Conservation (phyloP, 495 filamentous ascomycete species). For the Trichoderma reesei region DNA sequence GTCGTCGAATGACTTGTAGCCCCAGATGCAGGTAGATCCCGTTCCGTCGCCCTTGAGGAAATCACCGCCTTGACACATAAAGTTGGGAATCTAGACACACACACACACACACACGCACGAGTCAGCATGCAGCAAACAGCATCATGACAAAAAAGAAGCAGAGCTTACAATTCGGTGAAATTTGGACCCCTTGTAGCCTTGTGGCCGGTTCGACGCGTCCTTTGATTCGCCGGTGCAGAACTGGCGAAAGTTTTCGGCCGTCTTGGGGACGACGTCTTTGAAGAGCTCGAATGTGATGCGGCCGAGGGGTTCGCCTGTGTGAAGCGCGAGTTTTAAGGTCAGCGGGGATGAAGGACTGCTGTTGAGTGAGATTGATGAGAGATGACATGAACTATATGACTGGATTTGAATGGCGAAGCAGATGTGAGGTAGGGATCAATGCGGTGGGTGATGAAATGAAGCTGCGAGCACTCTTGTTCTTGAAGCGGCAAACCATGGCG, state of each 20-base stretch:
- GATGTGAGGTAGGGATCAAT: no score
- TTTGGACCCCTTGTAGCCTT: conserved; percentile 89
- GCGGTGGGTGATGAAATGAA: no score
- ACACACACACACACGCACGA: neutral
- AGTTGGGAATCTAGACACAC: conserved; percentile 69
- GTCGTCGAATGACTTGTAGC: conserved; percentile 72
- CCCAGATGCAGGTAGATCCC: conserved; percentile 80
- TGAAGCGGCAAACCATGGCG: neutral
- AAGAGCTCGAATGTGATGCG: conserved; percentile 93
- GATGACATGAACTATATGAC: neutral
- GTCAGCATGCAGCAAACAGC: neutral
- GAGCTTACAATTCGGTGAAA: conserved; percentile 84
- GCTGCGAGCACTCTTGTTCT: no score
- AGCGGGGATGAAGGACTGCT: neutral
- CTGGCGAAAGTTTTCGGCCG: conserved; percentile 93
- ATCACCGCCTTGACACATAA: conserved; percentile 95
- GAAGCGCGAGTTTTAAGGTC: neutral
- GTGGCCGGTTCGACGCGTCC: conserved; percentile 64
- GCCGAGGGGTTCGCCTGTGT: conserved; percentile 74
- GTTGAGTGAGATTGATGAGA: neutral
- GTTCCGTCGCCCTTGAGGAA: conserved; percentile 92
- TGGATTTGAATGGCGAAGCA: no score
- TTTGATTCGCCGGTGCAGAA: conserved; percentile 94
- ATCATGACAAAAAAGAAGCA: neutral
- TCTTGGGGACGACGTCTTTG: conserved; percentile 70